phyloP scores from a whole-genome alignment of 371 early-diverging fungal genomes.

The Actinomortierella ambigua region DNA sequence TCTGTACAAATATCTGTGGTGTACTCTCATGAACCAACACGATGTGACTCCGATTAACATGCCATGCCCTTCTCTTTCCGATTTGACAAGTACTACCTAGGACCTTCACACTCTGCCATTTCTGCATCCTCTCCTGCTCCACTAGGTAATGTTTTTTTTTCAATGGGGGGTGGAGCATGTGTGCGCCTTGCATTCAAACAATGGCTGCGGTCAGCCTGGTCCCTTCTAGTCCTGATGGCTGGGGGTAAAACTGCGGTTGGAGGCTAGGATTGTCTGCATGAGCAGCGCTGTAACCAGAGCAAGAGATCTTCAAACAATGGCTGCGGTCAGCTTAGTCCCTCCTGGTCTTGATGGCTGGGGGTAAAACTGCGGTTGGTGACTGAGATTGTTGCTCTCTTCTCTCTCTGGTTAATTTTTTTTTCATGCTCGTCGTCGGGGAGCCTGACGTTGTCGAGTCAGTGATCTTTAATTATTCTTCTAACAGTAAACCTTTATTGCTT shows the following conservation, averaged over 20 bases:
- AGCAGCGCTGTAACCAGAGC: background rate
- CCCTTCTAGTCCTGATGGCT: constrained; percentile 4
- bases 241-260: constrained; percentile 8
- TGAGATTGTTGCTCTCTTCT: background rate
- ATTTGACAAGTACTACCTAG: no score
- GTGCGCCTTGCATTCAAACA: constrained; percentile 6
- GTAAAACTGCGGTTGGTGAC: constrained; percentile 2
- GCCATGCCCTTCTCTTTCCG: no score
- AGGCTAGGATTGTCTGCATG: constrained; percentile 4
- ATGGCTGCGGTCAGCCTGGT: constrained; percentile 6
- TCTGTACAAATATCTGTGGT: no score
- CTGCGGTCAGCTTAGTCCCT: constrained; percentile 7
- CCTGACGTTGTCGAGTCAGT: background rate
- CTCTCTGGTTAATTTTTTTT: background rate
- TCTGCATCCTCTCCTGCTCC: constrained; percentile 3
- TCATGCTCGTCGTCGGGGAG: background rate
- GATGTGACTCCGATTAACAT: no score
- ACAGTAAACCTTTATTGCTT: background rate
- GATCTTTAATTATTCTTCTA: no score
- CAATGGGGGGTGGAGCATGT: background rate
- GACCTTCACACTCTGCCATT: no score
- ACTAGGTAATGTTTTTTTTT: constrained; percentile 3
- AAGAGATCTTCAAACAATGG: constrained; percentile 2
- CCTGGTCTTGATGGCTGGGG: constrained; percentile 2
- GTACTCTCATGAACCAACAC: no score